Evolutionary conservation across 768 basidiomycete species (phyloP).

Genomic region (Panellus pusillus): DNA sequence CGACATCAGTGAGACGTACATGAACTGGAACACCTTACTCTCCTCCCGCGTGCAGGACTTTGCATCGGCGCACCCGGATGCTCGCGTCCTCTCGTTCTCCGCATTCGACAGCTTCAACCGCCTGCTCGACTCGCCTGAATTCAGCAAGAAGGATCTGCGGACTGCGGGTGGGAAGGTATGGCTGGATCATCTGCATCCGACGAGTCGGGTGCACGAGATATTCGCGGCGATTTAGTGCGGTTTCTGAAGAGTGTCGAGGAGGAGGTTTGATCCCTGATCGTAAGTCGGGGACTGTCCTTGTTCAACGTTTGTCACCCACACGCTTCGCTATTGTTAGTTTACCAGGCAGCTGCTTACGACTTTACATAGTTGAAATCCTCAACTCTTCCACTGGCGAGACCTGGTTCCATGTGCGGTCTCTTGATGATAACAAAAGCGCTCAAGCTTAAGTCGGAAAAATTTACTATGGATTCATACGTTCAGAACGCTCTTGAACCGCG

Average conservation of each 20-base stretch:
- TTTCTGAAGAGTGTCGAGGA: slow-evolving; percentile 31
- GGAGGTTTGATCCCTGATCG: no score
- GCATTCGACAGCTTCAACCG: slow-evolving; percentile 45
- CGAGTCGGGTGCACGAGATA: slow-evolving; percentile 48
- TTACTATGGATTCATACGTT: no score
- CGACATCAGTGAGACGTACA: slow-evolving; percentile 17
- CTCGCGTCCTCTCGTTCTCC: slow-evolving; percentile 51
- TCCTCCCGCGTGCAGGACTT: slow-evolving; percentile 39
- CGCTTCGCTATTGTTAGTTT: no score
- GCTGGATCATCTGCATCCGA: slow-evolving; percentile 55
- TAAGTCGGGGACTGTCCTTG: no score
- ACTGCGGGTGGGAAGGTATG: slow-evolving; percentile 43
- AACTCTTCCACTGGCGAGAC: no score
- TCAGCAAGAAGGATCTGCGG: slow-evolving; percentile 32
- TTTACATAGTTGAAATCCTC: no score
- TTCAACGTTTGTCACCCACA: no score
- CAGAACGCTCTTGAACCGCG: no score
- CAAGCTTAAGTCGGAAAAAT: no score
- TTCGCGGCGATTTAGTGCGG: slow-evolving; percentile 43
- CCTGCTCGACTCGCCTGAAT: slow-evolving; percentile 51
- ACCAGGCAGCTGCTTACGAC: no score
- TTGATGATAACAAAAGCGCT: no score
- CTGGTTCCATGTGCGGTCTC: no score
- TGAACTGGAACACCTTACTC: slow-evolving; percentile 45
- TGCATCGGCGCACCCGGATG: slow-evolving; percentile 39